Base-by-base conservation (phyloP, 2,329 filamentous ascomycete genomes). In the Onygenales sp. region DNA sequence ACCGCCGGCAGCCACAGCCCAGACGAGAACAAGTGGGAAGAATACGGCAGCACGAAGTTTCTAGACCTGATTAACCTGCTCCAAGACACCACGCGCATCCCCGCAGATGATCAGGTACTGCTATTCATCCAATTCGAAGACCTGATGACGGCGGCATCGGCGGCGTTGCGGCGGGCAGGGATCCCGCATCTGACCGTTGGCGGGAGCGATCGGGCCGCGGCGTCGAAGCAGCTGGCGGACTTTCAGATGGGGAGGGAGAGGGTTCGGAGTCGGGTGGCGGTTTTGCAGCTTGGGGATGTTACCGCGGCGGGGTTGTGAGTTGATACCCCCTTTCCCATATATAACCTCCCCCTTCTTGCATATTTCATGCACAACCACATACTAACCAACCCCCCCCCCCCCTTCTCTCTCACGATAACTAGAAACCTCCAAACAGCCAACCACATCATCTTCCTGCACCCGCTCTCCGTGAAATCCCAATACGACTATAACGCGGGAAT, bases 401-500 rank as follows among this genome's bases (percentile, higher is more conserved):
- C 17, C 49, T 21, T 55, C 43, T 52, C 57, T 53, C 7, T 40
- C 42, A 39, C 47, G 32, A 17, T 33, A 32, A 13, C 36, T 54
- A 81, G 78, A 8, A 86, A 87, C 57, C 66, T 87, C 1, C 79
- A 81, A 46, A 76, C 75, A 40, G 82, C 82, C 0, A 85, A 84
- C 56, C 81, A 86, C 54, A 70, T 86, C 37, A 75, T 87, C 34
- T 86, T 87, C 63, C 64, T 84, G 2, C 74, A 77, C 0, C 82
- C 83, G 0, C 65, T 83, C 7, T 66, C 81, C 0, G 67, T 74
- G 0, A 62, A 69, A 37, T 75, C 71, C 0, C 74, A 80, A 46
- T 74, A 80, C 44, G 69, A 75, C 4, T 86, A 83, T 61, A 72
- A 80, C 0, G 72, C 78, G 0, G 73, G 75, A 0, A 84, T 84